These are phyloP conservation scores for Coccomyxa sp. DNA, from an alignment of 139 green algal species.

Conservation along the genomic window DNA sequence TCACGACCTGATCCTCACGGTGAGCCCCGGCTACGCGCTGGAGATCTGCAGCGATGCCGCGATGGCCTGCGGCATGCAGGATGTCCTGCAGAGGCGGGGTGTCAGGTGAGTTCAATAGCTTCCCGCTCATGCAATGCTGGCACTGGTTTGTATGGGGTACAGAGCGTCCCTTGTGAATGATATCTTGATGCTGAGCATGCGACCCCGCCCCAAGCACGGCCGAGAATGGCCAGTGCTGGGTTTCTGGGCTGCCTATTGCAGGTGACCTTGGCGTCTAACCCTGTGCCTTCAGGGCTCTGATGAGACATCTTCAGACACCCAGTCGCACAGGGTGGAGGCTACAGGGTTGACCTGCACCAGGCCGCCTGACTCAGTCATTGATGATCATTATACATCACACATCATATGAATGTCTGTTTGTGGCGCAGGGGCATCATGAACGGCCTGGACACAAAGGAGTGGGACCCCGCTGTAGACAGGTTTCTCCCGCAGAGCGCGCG, in stretches of 20 bases:
- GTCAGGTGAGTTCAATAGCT: conserved; percentile 28
- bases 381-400: too few species aligned
- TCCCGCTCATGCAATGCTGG: not conserved
- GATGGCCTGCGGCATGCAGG: conserved; percentile 28
- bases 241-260: too few species aligned
- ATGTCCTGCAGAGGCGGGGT: conserved; percentile 17
- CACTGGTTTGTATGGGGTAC: too few species aligned
- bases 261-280: too few species aligned
- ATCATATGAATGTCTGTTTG: not conserved
- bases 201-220: not conserved
- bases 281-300: too few species aligned
- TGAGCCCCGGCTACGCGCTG: conserved; percentile 63
- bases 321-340: too few species aligned
- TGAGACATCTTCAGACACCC: too few species aligned
- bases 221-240: too few species aligned
- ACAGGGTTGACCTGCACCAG: too few species aligned
- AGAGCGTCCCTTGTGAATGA: not conserved
- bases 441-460: conserved; percentile 56
- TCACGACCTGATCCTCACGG: conserved; percentile 65
- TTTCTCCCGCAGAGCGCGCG: conserved; percentile 43
- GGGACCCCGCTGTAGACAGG: conserved; percentile 60
- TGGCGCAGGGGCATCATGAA: conserved; percentile 65
- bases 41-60: conserved; percentile 42
- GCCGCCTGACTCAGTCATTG: too few species aligned
- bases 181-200: not conserved